phyloP scores from a whole-genome alignment of 768 basidiomycete species.

The Leccinum boreale region DNA sequence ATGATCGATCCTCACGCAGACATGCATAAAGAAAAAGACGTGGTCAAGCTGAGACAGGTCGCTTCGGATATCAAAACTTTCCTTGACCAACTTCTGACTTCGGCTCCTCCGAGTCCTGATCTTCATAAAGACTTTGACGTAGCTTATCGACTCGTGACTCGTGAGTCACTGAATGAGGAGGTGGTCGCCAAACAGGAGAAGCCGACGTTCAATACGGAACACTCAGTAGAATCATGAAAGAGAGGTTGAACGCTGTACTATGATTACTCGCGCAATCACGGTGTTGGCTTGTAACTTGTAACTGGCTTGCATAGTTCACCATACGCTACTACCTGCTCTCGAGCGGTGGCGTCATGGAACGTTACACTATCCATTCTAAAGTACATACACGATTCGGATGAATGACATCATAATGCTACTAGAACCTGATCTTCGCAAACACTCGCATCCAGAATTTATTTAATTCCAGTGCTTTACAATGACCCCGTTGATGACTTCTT shows the following conservation, averaged over 20 bases:
- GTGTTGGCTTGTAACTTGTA: background rate
- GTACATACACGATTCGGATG: too few species aligned
- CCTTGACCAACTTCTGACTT: slow-evolving; percentile 22
- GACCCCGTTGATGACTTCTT: background rate
- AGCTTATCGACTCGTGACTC: slow-evolving; percentile 36
- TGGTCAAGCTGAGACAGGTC: slow-evolving; percentile 23
- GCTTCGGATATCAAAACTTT: slow-evolving; percentile 29
- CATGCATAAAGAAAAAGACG: slow-evolving; percentile 26
- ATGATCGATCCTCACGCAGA: slow-evolving; percentile 29
- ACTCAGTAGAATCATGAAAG: background rate
- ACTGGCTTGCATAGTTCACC: too few species aligned
- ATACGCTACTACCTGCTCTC: too few species aligned
- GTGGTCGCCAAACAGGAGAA: slow-evolving; percentile 8
- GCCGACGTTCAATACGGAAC: slow-evolving; percentile 20
- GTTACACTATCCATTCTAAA: too few species aligned
- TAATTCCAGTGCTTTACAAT: background rate
- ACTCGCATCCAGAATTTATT: background rate
- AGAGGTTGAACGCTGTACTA: background rate
- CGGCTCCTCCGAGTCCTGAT: slow-evolving; percentile 7
- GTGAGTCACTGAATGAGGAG: slow-evolving; percentile 24
- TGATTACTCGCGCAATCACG: background rate
- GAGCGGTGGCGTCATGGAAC: too few species aligned
- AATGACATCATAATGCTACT: too few species aligned
- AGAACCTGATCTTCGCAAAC: too few species aligned
- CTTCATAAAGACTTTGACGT: slow-evolving; percentile 24